These are phyloP conservation scores for Eucalyptus polybractea DNA, from an alignment of 345 rosid species.

Conservation along the genomic window DNA sequence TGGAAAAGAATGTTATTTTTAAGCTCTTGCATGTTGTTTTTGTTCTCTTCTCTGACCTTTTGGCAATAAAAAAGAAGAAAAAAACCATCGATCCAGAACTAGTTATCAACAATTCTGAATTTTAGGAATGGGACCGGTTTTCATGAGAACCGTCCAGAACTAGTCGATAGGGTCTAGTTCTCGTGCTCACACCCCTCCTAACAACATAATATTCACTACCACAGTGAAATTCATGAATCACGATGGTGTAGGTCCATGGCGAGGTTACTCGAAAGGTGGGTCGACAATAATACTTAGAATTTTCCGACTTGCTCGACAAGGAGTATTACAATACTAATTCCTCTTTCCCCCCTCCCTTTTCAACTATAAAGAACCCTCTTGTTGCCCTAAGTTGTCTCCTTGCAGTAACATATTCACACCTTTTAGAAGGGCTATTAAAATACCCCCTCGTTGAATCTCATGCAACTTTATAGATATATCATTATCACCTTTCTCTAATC, in stretches of 20 bases:
- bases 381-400: background rate
- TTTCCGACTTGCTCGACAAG: background rate
- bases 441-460: background rate
- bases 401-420: background rate
- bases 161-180: background rate
- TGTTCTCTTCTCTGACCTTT: background rate
- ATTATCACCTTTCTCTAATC: background rate
- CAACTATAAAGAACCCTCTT: background rate
- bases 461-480: background rate
- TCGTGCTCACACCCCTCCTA: background rate
- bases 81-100: background rate
- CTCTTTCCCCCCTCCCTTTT: background rate
- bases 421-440: background rate
- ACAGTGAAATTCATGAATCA: background rate
- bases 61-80: background rate
- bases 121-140: no score
- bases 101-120: background rate
- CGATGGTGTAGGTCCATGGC: fast-evolving
- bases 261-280: background rate
- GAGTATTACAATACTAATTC: background rate
- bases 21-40: background rate
- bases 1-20: background rate
- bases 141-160: fast-evolving
- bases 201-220: background rate
- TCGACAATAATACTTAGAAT: background rate